phyloP scores from a whole-genome alignment of 768 basidiomycete species.

The Royoungia palumana region DNA sequence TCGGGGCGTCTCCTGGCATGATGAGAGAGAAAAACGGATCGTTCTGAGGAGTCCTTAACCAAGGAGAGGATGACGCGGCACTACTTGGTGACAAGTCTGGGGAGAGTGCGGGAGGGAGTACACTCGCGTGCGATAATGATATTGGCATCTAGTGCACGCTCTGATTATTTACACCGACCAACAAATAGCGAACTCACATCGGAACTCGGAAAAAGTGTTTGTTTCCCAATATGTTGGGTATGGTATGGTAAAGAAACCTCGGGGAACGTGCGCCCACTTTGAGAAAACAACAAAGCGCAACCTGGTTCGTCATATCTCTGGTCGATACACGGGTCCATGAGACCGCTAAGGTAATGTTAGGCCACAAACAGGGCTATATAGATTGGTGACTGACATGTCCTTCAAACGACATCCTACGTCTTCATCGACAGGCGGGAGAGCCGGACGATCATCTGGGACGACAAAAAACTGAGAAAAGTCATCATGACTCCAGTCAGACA shows the following conservation, averaged over 20 bases:
- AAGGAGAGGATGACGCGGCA: constrained; percentile 21
- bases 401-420: constrained; percentile 13
- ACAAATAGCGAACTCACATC: constrained; percentile 10
- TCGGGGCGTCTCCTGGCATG: neutral
- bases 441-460: constrained; percentile 13
- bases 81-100: constrained; percentile 25
- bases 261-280: neutral
- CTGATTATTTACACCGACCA: neutral
- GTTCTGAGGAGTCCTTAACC: constrained; percentile 16
- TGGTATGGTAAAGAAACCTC: neutral
- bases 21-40: neutral
- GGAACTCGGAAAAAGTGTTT: neutral
- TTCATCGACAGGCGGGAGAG: constrained; percentile 24
- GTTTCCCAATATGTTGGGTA: neutral
- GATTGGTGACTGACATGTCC: constrained; percentile 18
- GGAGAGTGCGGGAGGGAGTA: constrained; percentile 19
- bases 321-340: neutral
- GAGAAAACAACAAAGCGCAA: constrained; percentile 12
- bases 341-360: constrained; percentile 11
- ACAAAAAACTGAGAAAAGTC: constrained; percentile 15
- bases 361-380: neutral
- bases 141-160: constrained; percentile 2
- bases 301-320: neutral
- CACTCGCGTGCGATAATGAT: neutral
- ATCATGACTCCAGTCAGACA: constrained; percentile 6